Conservation (phyloP, 1,284 basidiomycete species). For the Mycena sp. region DNA sequence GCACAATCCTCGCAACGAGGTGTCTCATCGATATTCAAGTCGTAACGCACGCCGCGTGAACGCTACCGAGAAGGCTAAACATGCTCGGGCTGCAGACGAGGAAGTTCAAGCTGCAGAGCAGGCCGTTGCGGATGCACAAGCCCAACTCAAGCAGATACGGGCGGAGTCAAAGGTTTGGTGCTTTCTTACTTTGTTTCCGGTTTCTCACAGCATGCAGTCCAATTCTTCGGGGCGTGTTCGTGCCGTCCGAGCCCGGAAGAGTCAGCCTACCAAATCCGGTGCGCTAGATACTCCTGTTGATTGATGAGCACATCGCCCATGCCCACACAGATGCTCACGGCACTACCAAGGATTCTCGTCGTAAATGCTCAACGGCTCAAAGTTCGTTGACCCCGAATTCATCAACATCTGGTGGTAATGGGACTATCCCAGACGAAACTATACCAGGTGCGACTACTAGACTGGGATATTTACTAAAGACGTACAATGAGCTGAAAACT, state of each 20-base stretch:
- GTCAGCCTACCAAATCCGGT: slow-evolving; percentile 5
- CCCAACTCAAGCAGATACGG: too few species aligned
- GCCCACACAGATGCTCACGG: not conserved
- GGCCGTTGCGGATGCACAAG: too few species aligned
- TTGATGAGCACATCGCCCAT: slow-evolving; percentile 1
- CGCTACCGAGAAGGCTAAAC: not conserved
- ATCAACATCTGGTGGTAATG: not conserved
- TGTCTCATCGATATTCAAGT: not conserved
- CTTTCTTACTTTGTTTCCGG: too few species aligned
- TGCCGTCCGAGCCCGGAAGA: slow-evolving; percentile 1
- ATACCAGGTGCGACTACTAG: slow-evolving; percentile 3
- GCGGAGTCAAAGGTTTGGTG: too few species aligned
- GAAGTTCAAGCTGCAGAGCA: too few species aligned
- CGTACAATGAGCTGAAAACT: too few species aligned
- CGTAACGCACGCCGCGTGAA: not conserved
- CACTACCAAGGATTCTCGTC: not conserved
- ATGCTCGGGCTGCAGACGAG: too few species aligned
- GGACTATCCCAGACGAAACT: not conserved
- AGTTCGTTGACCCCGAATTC: not conserved
- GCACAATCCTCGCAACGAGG: too few species aligned
- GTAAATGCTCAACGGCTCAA: not conserved
- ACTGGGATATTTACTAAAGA: not conserved
- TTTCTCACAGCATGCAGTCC: not conserved
- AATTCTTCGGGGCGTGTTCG: slow-evolving; percentile 1
- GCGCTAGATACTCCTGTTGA: not conserved